Base-by-base conservation (phyloP, 768 basidiomycete genomes). In the Tephrocybe rancida region DNA sequence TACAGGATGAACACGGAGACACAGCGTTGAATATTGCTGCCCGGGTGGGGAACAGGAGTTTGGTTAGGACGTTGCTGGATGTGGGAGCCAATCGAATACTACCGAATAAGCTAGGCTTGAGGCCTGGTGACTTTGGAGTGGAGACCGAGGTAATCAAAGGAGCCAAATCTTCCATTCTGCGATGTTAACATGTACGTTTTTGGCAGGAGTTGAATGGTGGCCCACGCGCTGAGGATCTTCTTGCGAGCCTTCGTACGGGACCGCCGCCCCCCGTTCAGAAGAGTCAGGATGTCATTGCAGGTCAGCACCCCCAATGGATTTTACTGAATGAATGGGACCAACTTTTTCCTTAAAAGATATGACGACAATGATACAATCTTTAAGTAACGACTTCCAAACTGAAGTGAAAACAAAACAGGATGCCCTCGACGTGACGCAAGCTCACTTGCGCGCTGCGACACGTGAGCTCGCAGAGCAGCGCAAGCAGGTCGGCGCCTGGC, bases 1-100 rank as follows among this genome's bases (percentile, higher is more conserved):
- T 96, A 37, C 92, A 93, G 70, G 97, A 99, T 64, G 86, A 91
- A 60, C 88, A 98, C 67, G 97, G 96, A 0, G 97, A 99, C 66
- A 98, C 96, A 0, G 93, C 93, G 6, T 69, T 99, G 63, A 97
- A 97, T 72, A 91, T 98, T 61, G 93, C 96, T 13, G 95, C 96
- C 0, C 74, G 96, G 51, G 89, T 98, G 1, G 97, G 97, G 1
- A 97, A 94, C 67, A 78, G 89, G 56, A 87, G 88, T 56, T 68
- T 98, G 54, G 94, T 98, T 13, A 78, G 88, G 62, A 87, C 92
- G 3, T 70, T 98, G 60, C 62, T 99, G 54, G 95, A 97, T 63
- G 91, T 94, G 7, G 95, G 94, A 11, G 97, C 96, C 5, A 96
- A 98, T 69, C 84, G 89, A 60, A 81, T 84, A 62, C 76, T 92